These are phyloP conservation scores for Microbotryum violaceum DNA, from an alignment of 1,284 basidiomycete species.

Conservation along the genomic window DNA sequence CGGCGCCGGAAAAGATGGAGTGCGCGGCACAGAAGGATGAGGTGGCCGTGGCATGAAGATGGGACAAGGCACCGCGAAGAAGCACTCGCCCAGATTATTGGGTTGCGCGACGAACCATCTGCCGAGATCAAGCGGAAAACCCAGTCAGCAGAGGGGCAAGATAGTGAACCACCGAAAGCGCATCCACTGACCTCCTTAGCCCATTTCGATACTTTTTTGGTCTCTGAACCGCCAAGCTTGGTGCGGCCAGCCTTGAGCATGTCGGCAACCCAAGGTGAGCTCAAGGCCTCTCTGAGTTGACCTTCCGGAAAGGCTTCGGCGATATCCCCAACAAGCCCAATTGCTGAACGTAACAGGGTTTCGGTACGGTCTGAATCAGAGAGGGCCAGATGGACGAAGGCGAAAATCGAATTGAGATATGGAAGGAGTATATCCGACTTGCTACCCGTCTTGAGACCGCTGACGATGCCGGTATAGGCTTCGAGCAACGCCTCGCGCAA, in stretches of 20 bases:
- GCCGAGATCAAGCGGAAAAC: not conserved
- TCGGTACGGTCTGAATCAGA: slow-evolving; percentile 80
- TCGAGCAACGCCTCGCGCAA: slow-evolving; percentile 93
- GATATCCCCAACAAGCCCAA: slow-evolving; percentile 85
- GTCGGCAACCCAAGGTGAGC: slow-evolving; percentile 70
- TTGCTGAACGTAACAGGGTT: slow-evolving; percentile 61
- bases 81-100: slow-evolving; percentile 2
- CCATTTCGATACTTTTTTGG: slow-evolving; percentile 50
- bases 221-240: slow-evolving; percentile 45
- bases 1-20: too few species aligned
- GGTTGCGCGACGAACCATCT: slow-evolving; percentile 32
- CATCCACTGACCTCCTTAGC: slow-evolving; percentile 46
- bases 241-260: slow-evolving; percentile 59
- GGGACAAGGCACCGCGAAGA: not conserved
- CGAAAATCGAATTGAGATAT: slow-evolving; percentile 68
- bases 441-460: slow-evolving; percentile 75
- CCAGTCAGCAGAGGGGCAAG: not conserved
- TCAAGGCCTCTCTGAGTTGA: slow-evolving; percentile 69
- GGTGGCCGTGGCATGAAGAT: not conserved
- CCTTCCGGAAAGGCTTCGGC: slow-evolving; percentile 75
- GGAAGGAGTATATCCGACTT: slow-evolving; percentile 67
- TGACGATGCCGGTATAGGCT: slow-evolving; percentile 90
- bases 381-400: slow-evolving; percentile 71
- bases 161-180: too few species aligned
- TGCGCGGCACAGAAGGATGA: too few species aligned